Percentiles rank a stretch among this genome's conserved stretches.
These are phyloP conservation scores for Xylaria hypoxylon DNA, from an alignment of 2,329 filamentous ascomycete species.

Conservation along the genomic window DNA sequence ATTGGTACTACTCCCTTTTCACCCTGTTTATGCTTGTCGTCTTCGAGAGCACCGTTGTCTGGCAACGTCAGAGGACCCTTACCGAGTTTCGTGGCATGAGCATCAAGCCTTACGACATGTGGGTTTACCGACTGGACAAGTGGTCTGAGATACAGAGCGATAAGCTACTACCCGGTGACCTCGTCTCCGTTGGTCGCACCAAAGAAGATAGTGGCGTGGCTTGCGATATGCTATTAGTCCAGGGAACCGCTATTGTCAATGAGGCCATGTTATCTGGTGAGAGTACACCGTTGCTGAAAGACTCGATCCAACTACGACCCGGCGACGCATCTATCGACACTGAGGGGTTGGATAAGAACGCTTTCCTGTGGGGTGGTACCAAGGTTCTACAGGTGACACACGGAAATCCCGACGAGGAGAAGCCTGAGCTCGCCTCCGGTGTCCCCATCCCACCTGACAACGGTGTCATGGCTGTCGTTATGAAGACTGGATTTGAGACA, in stretches of 20 bases:
- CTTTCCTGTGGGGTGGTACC: constrained; percentile 96
- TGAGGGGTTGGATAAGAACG: constrained; percentile 94
- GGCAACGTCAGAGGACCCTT: constrained; percentile 96
- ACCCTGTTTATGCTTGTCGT: constrained; percentile 98
- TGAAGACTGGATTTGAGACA: constrained; percentile 98
- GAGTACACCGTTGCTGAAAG: constrained; percentile 95
- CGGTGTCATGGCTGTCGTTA: constrained; percentile 91
- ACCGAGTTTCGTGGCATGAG: constrained; percentile 99
- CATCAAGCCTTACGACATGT: constrained; percentile 97
- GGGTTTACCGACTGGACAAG: constrained; percentile 86
- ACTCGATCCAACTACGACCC: constrained; percentile 91
- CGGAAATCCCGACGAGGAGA: constrained; percentile 80
- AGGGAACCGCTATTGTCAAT: constrained; percentile 97
- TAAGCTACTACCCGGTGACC: constrained; percentile 89
- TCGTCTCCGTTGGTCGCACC: constrained; percentile 90
- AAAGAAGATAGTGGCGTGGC: constrained; percentile 98
- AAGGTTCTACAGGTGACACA: constrained; percentile 97
- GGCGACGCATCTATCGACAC: constrained; percentile 82
- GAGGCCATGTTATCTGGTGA: constrained; percentile 99
- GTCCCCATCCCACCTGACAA: constrained; percentile 90
- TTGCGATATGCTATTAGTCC: constrained; percentile 95
- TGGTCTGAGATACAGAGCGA: constrained; percentile 93
- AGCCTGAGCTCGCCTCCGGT: constrained; percentile 77
- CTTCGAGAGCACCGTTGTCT: constrained; percentile 98
- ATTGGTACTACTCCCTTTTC: constrained; percentile 99